A percentile compares a stretch with the other conserved stretches of the same genome.
These are phyloP conservation scores for Colletotrichum camelliae DNA, from an alignment of 2,329 filamentous ascomycete genomes.

Conservation along the genomic window DNA sequence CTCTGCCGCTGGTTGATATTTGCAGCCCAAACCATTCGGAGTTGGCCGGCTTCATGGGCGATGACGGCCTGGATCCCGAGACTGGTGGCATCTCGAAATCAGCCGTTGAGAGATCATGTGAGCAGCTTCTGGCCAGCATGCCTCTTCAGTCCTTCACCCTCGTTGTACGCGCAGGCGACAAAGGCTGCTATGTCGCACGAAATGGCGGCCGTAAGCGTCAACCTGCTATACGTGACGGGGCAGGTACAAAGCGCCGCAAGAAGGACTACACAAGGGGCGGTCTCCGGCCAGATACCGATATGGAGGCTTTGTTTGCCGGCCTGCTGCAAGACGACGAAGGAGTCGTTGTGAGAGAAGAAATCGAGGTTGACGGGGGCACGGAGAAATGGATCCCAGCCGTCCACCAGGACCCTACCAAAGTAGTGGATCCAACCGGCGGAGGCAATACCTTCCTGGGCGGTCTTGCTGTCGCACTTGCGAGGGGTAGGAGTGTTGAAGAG, in stretches of 20 bases:
- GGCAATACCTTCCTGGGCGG: constrained; percentile 86
- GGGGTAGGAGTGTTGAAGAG: constrained; percentile 67
- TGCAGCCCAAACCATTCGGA: constrained; percentile 87
- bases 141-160: constrained; percentile 69
- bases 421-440: constrained; percentile 93
- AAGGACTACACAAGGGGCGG: constrained; percentile 55
- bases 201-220: constrained; percentile 60
- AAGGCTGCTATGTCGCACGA: constrained; percentile 71
- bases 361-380: constrained; percentile 67
- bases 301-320: constrained; percentile 66
- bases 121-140: constrained; percentile 68
- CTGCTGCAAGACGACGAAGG: constrained; percentile 60
- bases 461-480: constrained; percentile 62
- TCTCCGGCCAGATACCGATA: constrained; percentile 65
- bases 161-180: constrained; percentile 73
- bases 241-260: constrained; percentile 40
- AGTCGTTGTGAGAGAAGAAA: constrained; percentile 59
- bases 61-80: constrained; percentile 56
- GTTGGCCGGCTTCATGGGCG: constrained; percentile 83
- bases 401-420: constrained; percentile 58
- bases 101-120: constrained; percentile 63
- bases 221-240: constrained; percentile 26
- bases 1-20: constrained; percentile 65
- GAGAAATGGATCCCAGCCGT: constrained; percentile 82
- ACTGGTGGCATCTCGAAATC: constrained; percentile 58